phyloP scores from a whole-genome alignment of 768 basidiomycete species.

The Amanita pseudoporphyria region DNA sequence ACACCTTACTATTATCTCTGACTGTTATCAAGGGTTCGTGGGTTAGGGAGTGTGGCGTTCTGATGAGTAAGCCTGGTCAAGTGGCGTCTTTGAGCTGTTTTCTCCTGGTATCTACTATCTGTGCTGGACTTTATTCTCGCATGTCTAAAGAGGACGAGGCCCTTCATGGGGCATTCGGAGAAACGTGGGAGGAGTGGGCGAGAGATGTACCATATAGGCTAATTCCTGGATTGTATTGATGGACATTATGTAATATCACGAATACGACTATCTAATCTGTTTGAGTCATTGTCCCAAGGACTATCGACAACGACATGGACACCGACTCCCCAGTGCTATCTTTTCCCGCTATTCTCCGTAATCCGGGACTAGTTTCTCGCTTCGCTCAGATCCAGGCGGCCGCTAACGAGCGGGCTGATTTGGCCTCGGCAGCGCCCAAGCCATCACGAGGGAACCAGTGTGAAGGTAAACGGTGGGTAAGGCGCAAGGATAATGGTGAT shows the following conservation, averaged over 20 bases:
- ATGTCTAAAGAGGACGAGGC: conserved; percentile 37
- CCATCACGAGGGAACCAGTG: conserved; percentile 45
- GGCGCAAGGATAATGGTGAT: conserved; percentile 72
- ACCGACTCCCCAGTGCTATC: conserved; percentile 44
- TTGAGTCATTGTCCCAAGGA: too few relatives aligned
- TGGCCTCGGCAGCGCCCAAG: conserved; percentile 15
- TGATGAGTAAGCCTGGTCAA: conserved; percentile 23
- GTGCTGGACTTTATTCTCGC: conserved; percentile 25
- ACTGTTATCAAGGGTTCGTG: conserved; percentile 30
- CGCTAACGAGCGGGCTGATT: conserved; percentile 9
- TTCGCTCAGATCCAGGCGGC: conserved; percentile 41
- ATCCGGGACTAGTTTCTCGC: conserved; percentile 40
- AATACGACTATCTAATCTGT: background rate
- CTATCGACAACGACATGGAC: too few relatives aligned
- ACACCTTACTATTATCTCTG: background rate
- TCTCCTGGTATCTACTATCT: conserved; percentile 21
- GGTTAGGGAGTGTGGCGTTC: conserved; percentile 31
- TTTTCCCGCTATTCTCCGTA: conserved; percentile 62
- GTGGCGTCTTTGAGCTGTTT: conserved; percentile 17
- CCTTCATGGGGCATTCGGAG: conserved; percentile 29
- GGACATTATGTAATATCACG: background rate
- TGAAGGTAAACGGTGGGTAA: conserved; percentile 70
- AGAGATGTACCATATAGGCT: conserved; percentile 35
- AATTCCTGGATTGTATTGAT: conserved; percentile 38
- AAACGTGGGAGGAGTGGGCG: conserved; percentile 35